Evolutionary conservation across 768 basidiomycete genomes (phyloP), one percentile per base, ranked within the genome.

Genomic region (Pisolithus sp.): DNA sequence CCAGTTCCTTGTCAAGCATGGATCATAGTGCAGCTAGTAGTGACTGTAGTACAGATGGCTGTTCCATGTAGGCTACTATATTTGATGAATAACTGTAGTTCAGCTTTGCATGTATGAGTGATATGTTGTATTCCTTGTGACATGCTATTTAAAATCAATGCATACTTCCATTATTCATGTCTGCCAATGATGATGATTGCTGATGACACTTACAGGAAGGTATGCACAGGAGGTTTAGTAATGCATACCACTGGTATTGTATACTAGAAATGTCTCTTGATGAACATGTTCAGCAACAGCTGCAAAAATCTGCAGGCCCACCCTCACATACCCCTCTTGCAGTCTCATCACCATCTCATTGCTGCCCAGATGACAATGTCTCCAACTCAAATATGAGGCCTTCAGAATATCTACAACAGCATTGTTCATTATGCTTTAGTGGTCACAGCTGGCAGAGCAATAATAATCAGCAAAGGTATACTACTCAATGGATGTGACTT

Each of bases 351-450:
- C 24, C 13, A 30, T 20, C n/a, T 7, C 17, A 8, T 34, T 60
- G 21, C 28, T 39, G 7, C 43, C 53, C 5, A 30, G 12, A 34
- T n/a, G n/a, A n/a, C n/a, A n/a, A n/a, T n/a, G n/a, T n/a, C n/a
- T 7, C 5, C 30, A 37, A 10, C 28, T 44, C 34, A 18, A 41
- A 24, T 49, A 42, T 23, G 24, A 21, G 44, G 24, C 44, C 60
- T 3, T 56, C 53, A 44, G 57, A 62, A 17, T 63, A 63, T 47
- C 51, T 66, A 8, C 51, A 59, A 2, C 21, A 36, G 0, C 42
- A 52, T 5, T 69, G 67, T 46, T 67, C 66, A 4, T 38, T 63
- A 9, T 69, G 65, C 45, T 69, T 69, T 43, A 61, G 48, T 30
- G 43, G 50, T 21, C 36, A 26, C 4, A 7, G 39, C 26, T 51